Conservation (phyloP, 257 asterid genomes). For the Leptodermis oblonga region DNA sequence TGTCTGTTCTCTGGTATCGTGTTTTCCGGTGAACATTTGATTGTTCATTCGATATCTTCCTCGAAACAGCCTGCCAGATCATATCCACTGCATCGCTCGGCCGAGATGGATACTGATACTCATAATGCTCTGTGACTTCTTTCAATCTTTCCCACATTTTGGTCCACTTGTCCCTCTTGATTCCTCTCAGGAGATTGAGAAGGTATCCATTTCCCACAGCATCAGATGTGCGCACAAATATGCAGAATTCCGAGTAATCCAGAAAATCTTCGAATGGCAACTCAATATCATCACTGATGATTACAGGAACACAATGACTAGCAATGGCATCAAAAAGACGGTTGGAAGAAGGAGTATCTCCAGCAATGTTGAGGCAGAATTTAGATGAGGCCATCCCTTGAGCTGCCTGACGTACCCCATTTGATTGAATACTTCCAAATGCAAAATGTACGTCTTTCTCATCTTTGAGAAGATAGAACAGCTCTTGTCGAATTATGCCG, state of each 20-base stretch:
- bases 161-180: slow-evolving; percentile 51
- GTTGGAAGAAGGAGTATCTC: slow-evolving; percentile 90
- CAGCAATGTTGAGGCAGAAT: slow-evolving; percentile 80
- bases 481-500: slow-evolving; percentile 63
- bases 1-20: slow-evolving; percentile 46
- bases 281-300: slow-evolving; percentile 85
- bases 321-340: slow-evolving; percentile 87
- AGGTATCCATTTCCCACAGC: slow-evolving; percentile 64
- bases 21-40: slow-evolving; percentile 50
- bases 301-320: slow-evolving; percentile 81
- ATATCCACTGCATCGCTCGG: slow-evolving; percentile 76
- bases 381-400: slow-evolving; percentile 76
- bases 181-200: slow-evolving; percentile 58
- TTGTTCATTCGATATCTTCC: slow-evolving; percentile 36
- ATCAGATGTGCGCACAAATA: slow-evolving; percentile 52
- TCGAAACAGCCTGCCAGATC: slow-evolving; percentile 76
- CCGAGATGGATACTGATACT: slow-evolving; percentile 63
- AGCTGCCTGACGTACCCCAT: slow-evolving; percentile 51
- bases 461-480: slow-evolving; percentile 62
- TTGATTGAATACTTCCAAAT: slow-evolving; percentile 55
- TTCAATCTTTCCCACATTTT: slow-evolving; percentile 72
- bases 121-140: slow-evolving; percentile 40
- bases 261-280: slow-evolving; percentile 71
- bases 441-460: slow-evolving; percentile 61
- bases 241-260: slow-evolving; percentile 67